Conservation (phyloP, 345 rosid genomes). For the Viola odorata region DNA sequence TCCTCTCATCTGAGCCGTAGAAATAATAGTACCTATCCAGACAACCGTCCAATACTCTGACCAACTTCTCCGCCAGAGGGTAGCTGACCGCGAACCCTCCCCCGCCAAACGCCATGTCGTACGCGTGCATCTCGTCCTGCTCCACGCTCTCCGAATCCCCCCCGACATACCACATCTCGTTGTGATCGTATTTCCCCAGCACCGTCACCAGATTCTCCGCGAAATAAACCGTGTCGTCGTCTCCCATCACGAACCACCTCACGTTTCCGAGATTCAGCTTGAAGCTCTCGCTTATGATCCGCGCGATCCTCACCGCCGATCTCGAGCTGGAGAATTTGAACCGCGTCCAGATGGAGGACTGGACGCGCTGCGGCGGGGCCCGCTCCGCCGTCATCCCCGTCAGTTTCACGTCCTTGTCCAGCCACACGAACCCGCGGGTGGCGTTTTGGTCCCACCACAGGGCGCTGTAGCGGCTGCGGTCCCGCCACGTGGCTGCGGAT, state of each 20-base stretch:
- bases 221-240: constrained; percentile 80
- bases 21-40: constrained; percentile 51
- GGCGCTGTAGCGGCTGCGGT: constrained; percentile 46
- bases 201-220: constrained; percentile 55
- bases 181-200: constrained; percentile 58
- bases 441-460: constrained; percentile 54
- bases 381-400: background rate
- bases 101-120: constrained; percentile 90
- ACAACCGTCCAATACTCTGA: constrained; percentile 56
- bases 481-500: constrained; percentile 51
- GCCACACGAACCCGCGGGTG: constrained; percentile 69
- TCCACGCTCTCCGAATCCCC: constrained; percentile 77
- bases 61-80: constrained; percentile 55
- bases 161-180: constrained; percentile 76
- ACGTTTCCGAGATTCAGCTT: constrained; percentile 36
- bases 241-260: constrained; percentile 96
- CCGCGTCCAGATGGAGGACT: constrained; percentile 51
- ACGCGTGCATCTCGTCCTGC: constrained; percentile 58
- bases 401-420: constrained; percentile 31
- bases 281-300: constrained; percentile 62
- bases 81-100: constrained; percentile 82
- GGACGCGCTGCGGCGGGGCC: constrained; percentile 35
- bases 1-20: constrained; percentile 86
- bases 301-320: constrained; percentile 70
- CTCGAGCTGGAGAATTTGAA: constrained; percentile 52